Evolutionary conservation across 202 grass and related monocot genomes (phyloP), one percentile per base, ranked within the genome.

Genomic region (Setaria italica): DNA sequence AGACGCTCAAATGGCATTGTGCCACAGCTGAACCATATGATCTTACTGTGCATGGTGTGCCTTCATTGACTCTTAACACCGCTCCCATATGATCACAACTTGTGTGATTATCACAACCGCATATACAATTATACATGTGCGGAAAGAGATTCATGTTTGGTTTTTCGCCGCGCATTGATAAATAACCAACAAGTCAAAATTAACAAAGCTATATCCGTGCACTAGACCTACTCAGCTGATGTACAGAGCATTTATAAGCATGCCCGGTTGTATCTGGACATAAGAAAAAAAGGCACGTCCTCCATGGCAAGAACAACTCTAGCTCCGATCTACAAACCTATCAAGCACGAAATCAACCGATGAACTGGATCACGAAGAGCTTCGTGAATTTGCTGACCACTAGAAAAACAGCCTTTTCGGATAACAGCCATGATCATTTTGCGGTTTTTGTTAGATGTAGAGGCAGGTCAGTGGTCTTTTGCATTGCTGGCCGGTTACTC

Each of bases 401-500:
- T 74, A 8, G 4, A 30, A 51, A 72, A 16, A 51, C 25, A 33
- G 45, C 7, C 13, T 17, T 33, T 53, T 30, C 15, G 1, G 4
- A 74, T 10, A 54, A 53, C 16, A 53, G 15, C 15, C 32, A 37
- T 74, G 49, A 37, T 19, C 32, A 74, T 74, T 75, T 34, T 50
- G 4, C 32, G 5, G 16, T 56, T 30, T 79, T 79, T 68, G 43
- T 90, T 80, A 87, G 67, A 80, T 63, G 60, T 63, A 14, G 33
- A 41, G 34, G n/a, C 58, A 42, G 67, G 43, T 84, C 50, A 74
- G 42, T 60, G 12, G 29, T 25, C 47, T 54, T 84, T 77, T 55
- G 46, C 77, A 67, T 79, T 87, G 77, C 60, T 3, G 81, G 33
- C 51, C 67, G 25, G 70, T 58, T 87, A 59, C 86, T 88, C 83